Percentiles rank a stretch among this genome's conserved stretches.
phyloP scores from a whole-genome alignment of 2,329 filamentous ascomycete genomes.

The Emergomyces orientalis region DNA sequence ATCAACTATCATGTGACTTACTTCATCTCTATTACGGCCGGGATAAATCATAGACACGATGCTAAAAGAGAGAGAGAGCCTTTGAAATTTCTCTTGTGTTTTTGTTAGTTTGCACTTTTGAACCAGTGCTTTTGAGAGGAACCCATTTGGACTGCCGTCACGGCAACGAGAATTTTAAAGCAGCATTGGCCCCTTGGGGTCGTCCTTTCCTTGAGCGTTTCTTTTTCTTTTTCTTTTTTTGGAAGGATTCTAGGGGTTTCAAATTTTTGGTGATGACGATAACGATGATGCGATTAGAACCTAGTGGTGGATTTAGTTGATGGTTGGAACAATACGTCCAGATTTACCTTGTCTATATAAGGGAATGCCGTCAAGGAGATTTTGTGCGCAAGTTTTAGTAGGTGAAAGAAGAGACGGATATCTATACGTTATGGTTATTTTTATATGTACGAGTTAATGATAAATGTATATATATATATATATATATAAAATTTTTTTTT shows the following conservation, averaged over 20 bases:
- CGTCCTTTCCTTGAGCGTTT: too few species aligned
- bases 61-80: too few species aligned
- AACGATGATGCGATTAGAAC: not conserved
- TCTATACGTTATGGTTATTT: not conserved
- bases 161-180: too few species aligned
- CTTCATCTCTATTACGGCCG: not conserved
- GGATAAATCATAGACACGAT: not conserved
- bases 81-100: too few species aligned
- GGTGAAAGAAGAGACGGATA: not conserved
- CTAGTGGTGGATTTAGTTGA: not conserved
- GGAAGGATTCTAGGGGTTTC: not conserved
- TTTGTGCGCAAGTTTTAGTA: too few species aligned
- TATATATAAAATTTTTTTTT: not conserved
- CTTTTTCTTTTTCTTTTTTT: too few species aligned
- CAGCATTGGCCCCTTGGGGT: not conserved
- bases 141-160: too few species aligned
- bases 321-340: not conserved
- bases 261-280: not conserved
- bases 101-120: too few species aligned
- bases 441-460: not conserved
- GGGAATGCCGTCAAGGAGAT: too few species aligned
- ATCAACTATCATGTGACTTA: not conserved
- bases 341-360: not conserved
- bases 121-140: too few species aligned
- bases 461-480: too few species aligned